Base-by-base conservation (phyloP, 1,284 basidiomycete genomes). In the Apiotrichum sp. region DNA sequence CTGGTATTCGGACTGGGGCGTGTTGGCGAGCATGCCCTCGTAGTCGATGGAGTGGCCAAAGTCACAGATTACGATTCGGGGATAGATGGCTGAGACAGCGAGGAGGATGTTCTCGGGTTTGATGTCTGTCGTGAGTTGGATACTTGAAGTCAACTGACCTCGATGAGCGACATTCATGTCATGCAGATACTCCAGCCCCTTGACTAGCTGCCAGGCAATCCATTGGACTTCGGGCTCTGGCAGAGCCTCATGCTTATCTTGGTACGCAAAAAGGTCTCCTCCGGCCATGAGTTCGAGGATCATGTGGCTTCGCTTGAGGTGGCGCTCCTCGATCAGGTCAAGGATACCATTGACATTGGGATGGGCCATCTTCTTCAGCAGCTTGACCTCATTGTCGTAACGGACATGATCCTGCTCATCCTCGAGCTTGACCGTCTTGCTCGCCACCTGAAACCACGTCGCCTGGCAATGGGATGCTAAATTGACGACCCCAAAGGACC, bases 171-270 rank as follows among this genome's bases (percentile, higher is more conserved):
- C 85, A 65, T 80, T 78, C 65, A 80, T 81, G 46, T 83, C 78
- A 67, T 93, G 89, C 34, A 93, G 76, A 69, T 91, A 89, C 51
- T 80, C 51, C 42, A 93, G 72, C 0, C 83, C 89, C 53, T 82
- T 80, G 31, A 91, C 75, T 16, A 92, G 73, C 70, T 93, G 89
- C 66, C 82, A 91, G 77, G 85, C 86, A 56, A 90, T 83, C 69
- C 87, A 93, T 74, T 89, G 89, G 11, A 84, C 82, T 73, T 93
- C 89, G 6, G 84, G 84, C 73, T 91, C 88, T 58, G 82, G 82
- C 29, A 92, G 77, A 1, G 44, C 49, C 1, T 45, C 53, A 36
- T 67, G 64, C 58, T 81, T 83, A 16, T 83, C 79, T 64, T 88
- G 82, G 73, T 89, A 88, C 35, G 86, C 82, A 77, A 89, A 85